These are phyloP conservation scores for Citrus australasica DNA, from an alignment of 345 rosid genomes.

Conservation along the genomic window DNA sequence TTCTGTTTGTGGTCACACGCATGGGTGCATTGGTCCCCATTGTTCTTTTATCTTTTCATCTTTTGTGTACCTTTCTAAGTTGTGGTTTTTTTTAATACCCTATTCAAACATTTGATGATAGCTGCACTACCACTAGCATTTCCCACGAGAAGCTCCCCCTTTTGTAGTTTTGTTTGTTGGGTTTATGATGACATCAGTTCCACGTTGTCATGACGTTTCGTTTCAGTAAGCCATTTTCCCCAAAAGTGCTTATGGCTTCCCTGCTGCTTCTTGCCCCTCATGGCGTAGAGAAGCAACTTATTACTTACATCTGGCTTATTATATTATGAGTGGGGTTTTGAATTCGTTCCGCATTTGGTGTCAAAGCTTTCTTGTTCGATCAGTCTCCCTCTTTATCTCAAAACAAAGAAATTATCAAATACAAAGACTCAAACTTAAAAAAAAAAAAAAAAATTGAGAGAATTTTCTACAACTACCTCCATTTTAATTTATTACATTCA, in stretches of 20 bases:
- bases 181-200: constrained; percentile 54
- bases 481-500: background rate
- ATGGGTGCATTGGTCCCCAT: constrained; percentile 75
- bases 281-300: constrained; percentile 10
- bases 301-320: background rate
- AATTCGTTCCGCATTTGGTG: constrained; percentile 5
- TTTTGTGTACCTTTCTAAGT: constrained; percentile 19
- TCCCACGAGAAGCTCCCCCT: constrained; percentile 22
- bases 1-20: constrained; percentile 71
- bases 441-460: background rate
- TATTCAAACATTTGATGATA: constrained; percentile 56
- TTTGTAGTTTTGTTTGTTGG: constrained; percentile 11
- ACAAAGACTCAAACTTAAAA: background rate
- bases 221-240: background rate
- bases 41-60: constrained; percentile 32
- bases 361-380: background rate
- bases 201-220: constrained; percentile 61
- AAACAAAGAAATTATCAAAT: background rate
- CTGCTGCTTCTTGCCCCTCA: background rate
- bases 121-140: constrained; percentile 48
- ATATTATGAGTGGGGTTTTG: constrained; percentile 5
- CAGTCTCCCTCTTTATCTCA: background rate
- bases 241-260: background rate
- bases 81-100: background rate
- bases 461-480: background rate